phyloP scores from a whole-genome alignment of 441 rosid species.

The Euphorbia schlechtendalii region DNA sequence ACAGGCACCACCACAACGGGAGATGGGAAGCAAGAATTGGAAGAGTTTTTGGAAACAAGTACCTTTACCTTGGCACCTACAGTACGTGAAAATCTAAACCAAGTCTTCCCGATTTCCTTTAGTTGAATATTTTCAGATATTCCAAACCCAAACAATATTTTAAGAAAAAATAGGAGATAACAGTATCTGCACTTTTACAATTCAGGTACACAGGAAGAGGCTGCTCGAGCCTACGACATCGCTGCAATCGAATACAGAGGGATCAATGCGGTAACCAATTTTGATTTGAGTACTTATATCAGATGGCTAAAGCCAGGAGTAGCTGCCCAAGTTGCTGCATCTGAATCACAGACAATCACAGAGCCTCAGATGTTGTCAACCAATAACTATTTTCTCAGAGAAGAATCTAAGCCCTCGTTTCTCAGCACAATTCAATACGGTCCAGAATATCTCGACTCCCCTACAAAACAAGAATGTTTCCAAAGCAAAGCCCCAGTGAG shows the following conservation, averaged over 20 bases:
- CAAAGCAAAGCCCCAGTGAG: slow-evolving; percentile 19
- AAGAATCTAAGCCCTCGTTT: slow-evolving; percentile 30
- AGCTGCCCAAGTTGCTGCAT: slow-evolving; percentile 17
- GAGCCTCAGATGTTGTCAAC: slow-evolving; percentile 23
- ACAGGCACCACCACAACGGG: slow-evolving; percentile 70
- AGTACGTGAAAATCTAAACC: slow-evolving; percentile 25
- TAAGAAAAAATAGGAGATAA: neutral
- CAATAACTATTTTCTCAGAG: slow-evolving; percentile 20
- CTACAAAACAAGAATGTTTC: slow-evolving; percentile 25
- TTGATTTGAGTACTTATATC: slow-evolving; percentile 49
- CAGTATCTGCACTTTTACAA: neutral
- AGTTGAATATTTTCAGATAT: neutral
- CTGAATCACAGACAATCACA: slow-evolving; percentile 20
- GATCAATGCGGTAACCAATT: slow-evolving; percentile 60
- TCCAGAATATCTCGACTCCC: slow-evolving; percentile 22
- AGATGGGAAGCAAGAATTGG: slow-evolving; percentile 86
- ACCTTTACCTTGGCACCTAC: slow-evolving; percentile 67
- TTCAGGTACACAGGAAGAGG: slow-evolving; percentile 72
- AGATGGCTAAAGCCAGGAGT: slow-evolving; percentile 52
- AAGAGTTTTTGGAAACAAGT: slow-evolving; percentile 72
- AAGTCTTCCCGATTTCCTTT: neutral
- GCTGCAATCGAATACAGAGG: slow-evolving; percentile 77
- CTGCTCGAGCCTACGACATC: slow-evolving; percentile 66
- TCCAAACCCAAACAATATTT: neutral
- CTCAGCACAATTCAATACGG: slow-evolving; percentile 19